Conservation (phyloP, 495 filamentous ascomycete genomes). For the Penicillium canariense region DNA sequence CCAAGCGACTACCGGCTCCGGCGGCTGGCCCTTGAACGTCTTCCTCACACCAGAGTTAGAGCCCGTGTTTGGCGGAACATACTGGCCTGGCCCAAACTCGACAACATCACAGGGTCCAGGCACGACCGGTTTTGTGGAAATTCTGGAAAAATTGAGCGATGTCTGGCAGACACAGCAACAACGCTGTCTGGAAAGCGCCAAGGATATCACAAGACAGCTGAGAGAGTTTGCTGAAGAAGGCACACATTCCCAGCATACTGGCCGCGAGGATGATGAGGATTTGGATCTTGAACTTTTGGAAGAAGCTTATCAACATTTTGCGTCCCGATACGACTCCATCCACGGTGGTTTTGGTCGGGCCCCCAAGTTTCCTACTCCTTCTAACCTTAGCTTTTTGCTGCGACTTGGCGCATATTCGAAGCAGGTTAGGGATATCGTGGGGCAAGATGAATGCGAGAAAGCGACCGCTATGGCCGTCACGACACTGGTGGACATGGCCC, state of each 20-base stretch:
- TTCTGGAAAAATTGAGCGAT: constrained; percentile 74
- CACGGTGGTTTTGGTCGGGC: constrained; percentile 73
- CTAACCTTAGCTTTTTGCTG: constrained; percentile 80
- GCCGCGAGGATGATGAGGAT: constrained; percentile 58
- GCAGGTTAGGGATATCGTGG: constrained; percentile 80
- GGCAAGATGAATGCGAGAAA: constrained; percentile 69
- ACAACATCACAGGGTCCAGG: constrained; percentile 49
- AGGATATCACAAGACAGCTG: constrained; percentile 75
- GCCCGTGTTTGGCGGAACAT: constrained; percentile 94
- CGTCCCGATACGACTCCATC: constrained; percentile 69
- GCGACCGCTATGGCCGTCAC: constrained; percentile 79
- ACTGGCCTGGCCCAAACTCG: constrained; percentile 81
- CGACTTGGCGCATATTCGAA: constrained; percentile 69
- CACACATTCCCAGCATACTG: constrained; percentile 56
- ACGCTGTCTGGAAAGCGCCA: constrained; percentile 75
- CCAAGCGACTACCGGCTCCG: constrained; percentile 86
- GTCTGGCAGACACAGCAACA: constrained; percentile 85
- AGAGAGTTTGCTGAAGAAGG: constrained; percentile 86
- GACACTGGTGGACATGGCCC: constrained; percentile 78
- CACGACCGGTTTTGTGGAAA: constrained; percentile 70
- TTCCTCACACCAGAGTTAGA: constrained; percentile 92
- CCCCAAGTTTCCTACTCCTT: constrained; percentile 90
- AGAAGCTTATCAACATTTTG: constrained; percentile 80
- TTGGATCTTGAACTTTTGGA: constrained; percentile 90
- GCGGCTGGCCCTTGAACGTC: constrained; percentile 95